Conservation (phyloP, 305 asterid species). For the Salvia sclarea region DNA sequence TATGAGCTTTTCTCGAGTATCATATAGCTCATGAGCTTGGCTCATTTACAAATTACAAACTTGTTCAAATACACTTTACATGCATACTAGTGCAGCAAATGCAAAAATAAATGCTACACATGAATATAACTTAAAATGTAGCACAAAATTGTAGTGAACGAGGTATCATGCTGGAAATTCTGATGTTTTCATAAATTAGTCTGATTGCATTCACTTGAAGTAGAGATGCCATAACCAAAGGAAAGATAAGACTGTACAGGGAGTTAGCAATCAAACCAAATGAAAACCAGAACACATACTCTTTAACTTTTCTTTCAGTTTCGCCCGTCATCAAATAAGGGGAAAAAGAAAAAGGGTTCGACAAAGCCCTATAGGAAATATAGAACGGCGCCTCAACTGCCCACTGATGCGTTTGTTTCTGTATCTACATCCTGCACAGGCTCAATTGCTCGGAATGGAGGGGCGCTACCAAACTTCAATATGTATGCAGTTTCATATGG, state of each 20-base stretch:
- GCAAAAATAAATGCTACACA: background rate
- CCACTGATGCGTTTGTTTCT: slow-evolving; percentile 21
- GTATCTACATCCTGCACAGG: slow-evolving; percentile 29
- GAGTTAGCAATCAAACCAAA: background rate
- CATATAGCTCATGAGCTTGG: too few species aligned
- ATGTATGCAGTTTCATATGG: slow-evolving; percentile 76
- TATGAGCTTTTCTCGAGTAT: too few species aligned
- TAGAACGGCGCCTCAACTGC: slow-evolving; percentile 11
- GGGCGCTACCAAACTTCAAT: slow-evolving; percentile 73
- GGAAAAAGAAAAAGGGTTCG: background rate
- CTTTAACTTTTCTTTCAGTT: background rate
- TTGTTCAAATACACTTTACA: too few species aligned
- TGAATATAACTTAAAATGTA: too few species aligned
- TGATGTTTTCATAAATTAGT: background rate
- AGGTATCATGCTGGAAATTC: background rate
- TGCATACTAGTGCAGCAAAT: background rate
- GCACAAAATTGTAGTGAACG: too few species aligned
- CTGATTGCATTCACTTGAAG: background rate
- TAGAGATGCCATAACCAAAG: slow-evolving; percentile 2
- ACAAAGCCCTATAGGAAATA: background rate
- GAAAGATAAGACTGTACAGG: background rate
- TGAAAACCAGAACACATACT: background rate
- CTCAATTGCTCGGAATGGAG: slow-evolving; percentile 51
- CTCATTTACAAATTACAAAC: too few species aligned
- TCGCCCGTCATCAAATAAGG: background rate